Percentiles rank a stretch among this genome's conserved stretches.
Evolutionary conservation across 2,329 filamentous ascomycete species (phyloP).

Genomic region (Trichoderma atrobrunneum): DNA sequence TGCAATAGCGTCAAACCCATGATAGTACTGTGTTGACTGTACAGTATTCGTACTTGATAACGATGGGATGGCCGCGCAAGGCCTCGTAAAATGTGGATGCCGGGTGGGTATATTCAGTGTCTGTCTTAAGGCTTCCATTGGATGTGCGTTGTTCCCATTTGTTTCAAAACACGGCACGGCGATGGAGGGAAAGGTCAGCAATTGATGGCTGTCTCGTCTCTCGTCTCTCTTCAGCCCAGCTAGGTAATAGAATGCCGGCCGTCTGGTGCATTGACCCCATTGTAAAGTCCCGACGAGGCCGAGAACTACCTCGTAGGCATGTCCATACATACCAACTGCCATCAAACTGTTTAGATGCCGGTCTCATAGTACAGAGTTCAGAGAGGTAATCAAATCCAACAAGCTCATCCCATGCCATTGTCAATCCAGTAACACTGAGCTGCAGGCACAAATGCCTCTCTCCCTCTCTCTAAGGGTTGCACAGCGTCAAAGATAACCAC

Average conservation of each 20-base stretch:
- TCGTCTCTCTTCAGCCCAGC: neutral
- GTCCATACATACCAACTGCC: neutral
- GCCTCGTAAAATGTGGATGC: constrained; percentile 10
- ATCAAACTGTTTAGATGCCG: neutral
- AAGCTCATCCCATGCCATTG: neutral
- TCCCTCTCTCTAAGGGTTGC: neutral
- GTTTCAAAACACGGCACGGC: constrained; percentile 6
- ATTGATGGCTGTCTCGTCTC: neutral
- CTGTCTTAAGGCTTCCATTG: neutral
- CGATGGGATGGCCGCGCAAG: neutral
- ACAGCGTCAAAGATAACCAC: neutral
- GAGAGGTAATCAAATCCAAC: neutral
- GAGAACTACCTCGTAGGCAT: neutral
- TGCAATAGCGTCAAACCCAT: neutral
- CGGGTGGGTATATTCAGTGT: neutral
- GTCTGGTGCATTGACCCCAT: neutral
- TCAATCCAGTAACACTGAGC: neutral
- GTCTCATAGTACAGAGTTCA: neutral
- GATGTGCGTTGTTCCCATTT: neutral
- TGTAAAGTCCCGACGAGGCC: neutral
- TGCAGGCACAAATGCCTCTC: neutral
- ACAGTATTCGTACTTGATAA: too few relatives aligned
- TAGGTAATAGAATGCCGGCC: neutral
- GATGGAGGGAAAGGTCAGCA: neutral
- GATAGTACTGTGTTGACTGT: neutral